phyloP scores from a whole-genome alignment of 2,329 filamentous ascomycete species.

The Colletotrichum cuscutae region DNA sequence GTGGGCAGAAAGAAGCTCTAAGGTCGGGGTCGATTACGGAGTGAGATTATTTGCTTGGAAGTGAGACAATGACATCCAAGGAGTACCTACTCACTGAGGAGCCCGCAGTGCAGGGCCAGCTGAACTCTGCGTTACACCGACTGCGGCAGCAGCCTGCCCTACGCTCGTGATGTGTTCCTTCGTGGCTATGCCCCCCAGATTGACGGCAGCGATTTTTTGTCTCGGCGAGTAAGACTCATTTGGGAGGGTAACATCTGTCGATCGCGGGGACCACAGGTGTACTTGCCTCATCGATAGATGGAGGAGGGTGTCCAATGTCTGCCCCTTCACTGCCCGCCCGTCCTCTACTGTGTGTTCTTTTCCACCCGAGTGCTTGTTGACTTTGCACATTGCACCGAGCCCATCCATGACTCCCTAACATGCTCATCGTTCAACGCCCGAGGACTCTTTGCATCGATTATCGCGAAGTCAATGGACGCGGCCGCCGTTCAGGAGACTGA shows the following conservation, averaged over 20 bases:
- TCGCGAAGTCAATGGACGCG: background rate
- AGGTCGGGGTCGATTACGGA: background rate
- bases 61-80: background rate
- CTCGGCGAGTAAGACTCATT: background rate
- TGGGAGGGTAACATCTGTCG: background rate
- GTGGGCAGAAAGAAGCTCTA: conserved; percentile 5
- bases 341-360: background rate
- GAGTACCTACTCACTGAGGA: background rate
- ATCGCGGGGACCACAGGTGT: background rate
- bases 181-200: conserved; percentile 21
- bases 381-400: background rate
- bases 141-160: conserved; percentile 4
- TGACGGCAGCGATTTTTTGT: background rate
- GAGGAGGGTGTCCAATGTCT: background rate
- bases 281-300: background rate
- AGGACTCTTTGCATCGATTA: background rate
- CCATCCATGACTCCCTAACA: background rate
- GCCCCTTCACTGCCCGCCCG: background rate
- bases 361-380: background rate
- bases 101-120: background rate
- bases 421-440: background rate
- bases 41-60: background rate
- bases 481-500: background rate
- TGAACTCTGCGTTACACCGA: background rate
- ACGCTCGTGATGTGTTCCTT: conserved; percentile 2